Conservation (phyloP, 2,329 filamentous ascomycete genomes). For the Claviceps digitariae region DNA sequence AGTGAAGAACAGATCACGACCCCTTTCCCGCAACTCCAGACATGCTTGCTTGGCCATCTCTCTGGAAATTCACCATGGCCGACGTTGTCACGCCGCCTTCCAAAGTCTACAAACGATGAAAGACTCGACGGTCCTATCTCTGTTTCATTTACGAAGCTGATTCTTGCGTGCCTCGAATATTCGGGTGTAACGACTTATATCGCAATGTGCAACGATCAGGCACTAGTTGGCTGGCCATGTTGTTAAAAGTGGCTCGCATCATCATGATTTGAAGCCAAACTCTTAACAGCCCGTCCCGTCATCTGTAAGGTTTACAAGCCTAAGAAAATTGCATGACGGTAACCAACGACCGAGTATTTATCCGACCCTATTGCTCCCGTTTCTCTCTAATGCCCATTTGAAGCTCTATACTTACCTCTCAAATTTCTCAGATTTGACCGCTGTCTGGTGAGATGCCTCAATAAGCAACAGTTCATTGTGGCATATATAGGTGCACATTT, state of each 20-base stretch:
- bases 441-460: neutral
- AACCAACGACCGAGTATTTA: no score
- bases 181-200: no score
- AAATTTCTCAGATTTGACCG: neutral
- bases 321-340: neutral
- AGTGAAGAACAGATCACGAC: neutral
- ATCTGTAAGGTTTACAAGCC: neutral
- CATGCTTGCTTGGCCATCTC: neutral
- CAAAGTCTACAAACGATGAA: no score
- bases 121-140: no score
- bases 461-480: neutral
- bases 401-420: neutral
- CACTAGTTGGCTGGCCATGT: neutral
- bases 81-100: no score
- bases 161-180: no score
- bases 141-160: neutral
- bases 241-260: neutral
- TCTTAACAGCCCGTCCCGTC: neutral
- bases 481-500: neutral
- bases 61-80: no score
- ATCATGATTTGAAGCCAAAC: no score
- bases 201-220: no score
- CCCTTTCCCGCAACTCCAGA: neutral
- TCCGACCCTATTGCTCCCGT: neutral
- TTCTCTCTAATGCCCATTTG: neutral